phyloP scores from a whole-genome alignment of 1,139 yeast species.

The Geotrichum australiense region DNA sequence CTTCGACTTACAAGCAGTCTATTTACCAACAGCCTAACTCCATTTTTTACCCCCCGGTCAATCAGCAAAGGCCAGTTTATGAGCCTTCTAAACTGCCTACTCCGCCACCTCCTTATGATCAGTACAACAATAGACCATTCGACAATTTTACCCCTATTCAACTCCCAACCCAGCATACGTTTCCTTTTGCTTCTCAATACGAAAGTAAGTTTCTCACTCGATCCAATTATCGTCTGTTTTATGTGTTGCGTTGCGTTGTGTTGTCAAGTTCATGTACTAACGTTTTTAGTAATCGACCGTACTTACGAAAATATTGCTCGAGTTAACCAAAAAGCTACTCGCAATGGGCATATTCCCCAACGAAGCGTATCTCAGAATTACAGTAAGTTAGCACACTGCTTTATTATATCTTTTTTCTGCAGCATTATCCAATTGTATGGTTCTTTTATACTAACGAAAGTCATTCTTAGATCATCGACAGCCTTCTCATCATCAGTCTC shows the following conservation, averaged over 20 bases:
- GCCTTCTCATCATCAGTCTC: no score
- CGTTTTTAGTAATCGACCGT: constrained; percentile 9
- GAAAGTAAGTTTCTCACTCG: constrained; percentile 9
- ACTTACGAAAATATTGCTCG: constrained; percentile 11
- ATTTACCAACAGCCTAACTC: no score
- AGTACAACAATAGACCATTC: no score
- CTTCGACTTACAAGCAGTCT: no score
- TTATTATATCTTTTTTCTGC: not conserved
- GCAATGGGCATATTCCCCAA: not conserved
- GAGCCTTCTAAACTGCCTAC: constrained; percentile 6
- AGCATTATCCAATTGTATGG: not conserved
- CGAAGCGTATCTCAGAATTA: constrained; percentile 12
- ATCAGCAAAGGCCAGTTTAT: no score
- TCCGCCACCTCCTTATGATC: no score
- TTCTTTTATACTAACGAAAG: not conserved
- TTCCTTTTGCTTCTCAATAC: constrained; percentile 14
- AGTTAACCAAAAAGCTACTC: constrained; percentile 6
- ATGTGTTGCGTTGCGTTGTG: no score
- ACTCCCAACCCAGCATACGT: constrained; percentile 9
- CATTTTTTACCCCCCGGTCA: no score
- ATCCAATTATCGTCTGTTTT: no score
- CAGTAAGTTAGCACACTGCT: constrained; percentile 5
- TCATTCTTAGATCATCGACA: no score
- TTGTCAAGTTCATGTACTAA: no score
- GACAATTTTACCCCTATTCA: constrained; percentile 8